Evolutionary conservation across 352 stramenopile genomes (phyloP).

Genomic region (Aphanomyces invadans): DNA sequence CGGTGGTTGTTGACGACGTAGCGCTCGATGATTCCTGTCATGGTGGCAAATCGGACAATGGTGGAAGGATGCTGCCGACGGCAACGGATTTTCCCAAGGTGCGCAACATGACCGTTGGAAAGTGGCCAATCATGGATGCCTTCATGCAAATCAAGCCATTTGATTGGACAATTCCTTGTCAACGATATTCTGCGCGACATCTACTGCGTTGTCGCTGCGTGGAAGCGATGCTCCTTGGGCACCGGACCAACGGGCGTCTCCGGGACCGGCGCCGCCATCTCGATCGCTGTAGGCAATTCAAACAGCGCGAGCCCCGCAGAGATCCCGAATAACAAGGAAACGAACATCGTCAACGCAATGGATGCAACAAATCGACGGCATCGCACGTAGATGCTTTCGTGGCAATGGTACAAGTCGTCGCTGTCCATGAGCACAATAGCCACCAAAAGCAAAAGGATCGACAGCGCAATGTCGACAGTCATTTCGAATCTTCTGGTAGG

Average conservation of each 20-base stretch:
- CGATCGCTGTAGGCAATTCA: background rate
- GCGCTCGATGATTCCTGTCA: background rate
- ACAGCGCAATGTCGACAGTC: background rate
- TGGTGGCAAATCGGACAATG: background rate
- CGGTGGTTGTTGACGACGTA: background rate
- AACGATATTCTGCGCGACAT: no score
- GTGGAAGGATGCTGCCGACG: background rate
- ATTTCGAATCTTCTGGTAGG: background rate
- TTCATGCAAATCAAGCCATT: background rate
- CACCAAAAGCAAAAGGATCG: background rate
- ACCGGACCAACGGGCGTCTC: no score
- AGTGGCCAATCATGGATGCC: background rate
- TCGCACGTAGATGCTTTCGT: constrained; percentile 12
- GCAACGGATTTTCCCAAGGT: no score
- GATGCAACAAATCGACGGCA: background rate
- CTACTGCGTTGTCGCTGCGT: background rate
- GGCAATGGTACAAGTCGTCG: constrained; percentile 5
- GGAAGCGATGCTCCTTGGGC: background rate
- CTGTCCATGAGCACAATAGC: constrained; percentile 7
- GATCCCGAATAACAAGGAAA: constrained; percentile 7
- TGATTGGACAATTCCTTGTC: no score
- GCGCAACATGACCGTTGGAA: background rate
- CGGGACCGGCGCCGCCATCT: no score
- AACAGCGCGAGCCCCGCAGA: background rate
- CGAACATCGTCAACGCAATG: constrained; percentile 12